Evolutionary conservation across 2,329 filamentous ascomycete genomes (phyloP).

Genomic region (Microascus cirrosus): DNA sequence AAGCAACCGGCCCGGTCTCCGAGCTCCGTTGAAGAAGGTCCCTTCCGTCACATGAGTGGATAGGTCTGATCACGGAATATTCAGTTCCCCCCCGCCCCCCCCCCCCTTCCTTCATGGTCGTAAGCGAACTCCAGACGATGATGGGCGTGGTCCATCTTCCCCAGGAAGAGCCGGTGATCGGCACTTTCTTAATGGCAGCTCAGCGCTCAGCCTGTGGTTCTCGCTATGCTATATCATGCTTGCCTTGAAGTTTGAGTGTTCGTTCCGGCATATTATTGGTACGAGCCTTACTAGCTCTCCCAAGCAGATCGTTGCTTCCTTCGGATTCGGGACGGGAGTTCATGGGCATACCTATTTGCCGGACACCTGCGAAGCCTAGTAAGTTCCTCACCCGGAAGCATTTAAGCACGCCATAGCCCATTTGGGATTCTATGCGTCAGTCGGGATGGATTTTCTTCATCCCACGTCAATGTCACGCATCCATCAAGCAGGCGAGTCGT

Average conservation of each 20-base stretch:
- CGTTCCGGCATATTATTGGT: background rate
- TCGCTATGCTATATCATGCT: background rate
- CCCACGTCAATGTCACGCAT: background rate
- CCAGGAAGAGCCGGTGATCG: background rate
- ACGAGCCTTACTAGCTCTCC: background rate
- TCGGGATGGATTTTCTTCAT: background rate
- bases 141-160: background rate
- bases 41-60: background rate
- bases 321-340: background rate
- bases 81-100: no score
- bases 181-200: background rate
- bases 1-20: background rate
- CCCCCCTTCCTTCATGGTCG: background rate
- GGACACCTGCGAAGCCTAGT: background rate
- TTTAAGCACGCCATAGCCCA: background rate
- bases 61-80: background rate
- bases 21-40: background rate
- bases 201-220: background rate
- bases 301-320: background rate
- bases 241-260: background rate
- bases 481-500: background rate
- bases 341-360: background rate
- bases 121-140: conserved; percentile 1
- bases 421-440: background rate
- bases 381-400: background rate